Evolutionary conservation across 108 stramenopile genomes (phyloP), one percentile per base, ranked within the genome.

Genomic region (Cylindrotheca closterium): DNA sequence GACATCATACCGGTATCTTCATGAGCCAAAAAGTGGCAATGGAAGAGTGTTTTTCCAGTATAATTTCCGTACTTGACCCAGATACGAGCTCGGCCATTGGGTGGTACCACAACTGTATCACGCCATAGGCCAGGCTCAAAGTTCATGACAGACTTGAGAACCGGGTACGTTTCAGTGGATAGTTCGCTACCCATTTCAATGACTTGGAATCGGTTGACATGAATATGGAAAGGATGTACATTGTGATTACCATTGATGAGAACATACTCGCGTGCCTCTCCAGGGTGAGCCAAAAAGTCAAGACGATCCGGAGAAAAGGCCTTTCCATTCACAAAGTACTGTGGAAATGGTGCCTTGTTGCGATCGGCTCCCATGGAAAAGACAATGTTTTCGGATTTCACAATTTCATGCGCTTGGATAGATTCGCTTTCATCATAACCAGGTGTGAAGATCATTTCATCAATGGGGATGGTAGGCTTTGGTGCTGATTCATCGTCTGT

Each of bases 1-100:
- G 74, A 45, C 74, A 82, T 82, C 81, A 82, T 82, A 2, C 81
- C 81, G 7, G 77, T 78, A 68, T 82, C 81, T 67, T 82, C 81
- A 46, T 82, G 81, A 21, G 77, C 77, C 34, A 82, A 51, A 56
- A 82, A 82, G 68, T 82, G 81, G 54, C 81, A 82, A 52, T 81
- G 80, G 47, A 73, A 58, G 24, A 80, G 65, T 47, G 77, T 78
- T 52, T 82, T 81, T 3, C 80, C 80, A 10, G 73, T 81, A 29
- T 74, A 81, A 25, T 81, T 67, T 34, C 74, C 71, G 53, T 67
- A 78, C 31, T 70, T 63, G 0, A 78, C 69, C 73, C 73, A 81
- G 17, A 78, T 68, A 2, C 69, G 53, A 7, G 74, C 37, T 23
- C 68, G 62, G 8, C 77, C 77, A 61, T 78, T 75, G 49, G 80